Conservation (phyloP, 306 rosid genomes). For the Malus sieversii region DNA sequence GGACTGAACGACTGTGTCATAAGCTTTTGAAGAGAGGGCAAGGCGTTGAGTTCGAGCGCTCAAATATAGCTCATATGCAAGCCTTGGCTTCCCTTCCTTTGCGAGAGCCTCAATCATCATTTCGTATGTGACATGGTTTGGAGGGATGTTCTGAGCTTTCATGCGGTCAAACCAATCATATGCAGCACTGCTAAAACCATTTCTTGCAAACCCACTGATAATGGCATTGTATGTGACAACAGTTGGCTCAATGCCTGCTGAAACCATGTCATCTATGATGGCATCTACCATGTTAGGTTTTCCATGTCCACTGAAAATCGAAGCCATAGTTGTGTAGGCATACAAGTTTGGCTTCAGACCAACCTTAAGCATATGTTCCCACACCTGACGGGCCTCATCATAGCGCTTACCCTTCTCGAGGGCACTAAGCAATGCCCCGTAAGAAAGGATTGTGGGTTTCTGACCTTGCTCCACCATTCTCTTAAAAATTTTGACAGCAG, state of each 20-base stretch:
- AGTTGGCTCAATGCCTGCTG: conserved; percentile 59
- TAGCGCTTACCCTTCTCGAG: conserved; percentile 91
- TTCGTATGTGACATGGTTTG: conserved; percentile 65
- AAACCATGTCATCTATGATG: conserved; percentile 59
- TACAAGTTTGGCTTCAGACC: conserved; percentile 71
- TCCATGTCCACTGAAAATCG: conserved; percentile 75
- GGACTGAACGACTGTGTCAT: conserved; percentile 56
- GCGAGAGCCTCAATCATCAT: conserved; percentile 86
- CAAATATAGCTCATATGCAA: conserved; percentile 68
- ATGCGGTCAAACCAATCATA: conserved; percentile 91
- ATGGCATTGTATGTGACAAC: conserved; percentile 84
- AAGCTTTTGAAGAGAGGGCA: conserved; percentile 57
- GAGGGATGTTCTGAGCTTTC: conserved; percentile 64
- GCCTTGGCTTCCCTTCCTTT: conserved; percentile 76
- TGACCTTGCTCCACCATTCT: conserved; percentile 95
- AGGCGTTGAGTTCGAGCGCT: conserved; percentile 67
- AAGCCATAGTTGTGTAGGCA: conserved; percentile 86
- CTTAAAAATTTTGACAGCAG: conserved; percentile 68
- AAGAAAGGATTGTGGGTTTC: conserved; percentile 79
- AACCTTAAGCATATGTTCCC: conserved; percentile 85
- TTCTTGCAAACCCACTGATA: conserved; percentile 64
- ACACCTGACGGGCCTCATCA: conserved; percentile 70
- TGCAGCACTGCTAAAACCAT: conserved; percentile 59
- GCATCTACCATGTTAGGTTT: conserved; percentile 67
- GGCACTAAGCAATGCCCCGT: conserved; percentile 89